A percentile compares a stretch with the other conserved stretches of the same genome.
phyloP scores from a whole-genome alignment of 2,329 filamentous ascomycete species.

The Neonectria hederae region DNA sequence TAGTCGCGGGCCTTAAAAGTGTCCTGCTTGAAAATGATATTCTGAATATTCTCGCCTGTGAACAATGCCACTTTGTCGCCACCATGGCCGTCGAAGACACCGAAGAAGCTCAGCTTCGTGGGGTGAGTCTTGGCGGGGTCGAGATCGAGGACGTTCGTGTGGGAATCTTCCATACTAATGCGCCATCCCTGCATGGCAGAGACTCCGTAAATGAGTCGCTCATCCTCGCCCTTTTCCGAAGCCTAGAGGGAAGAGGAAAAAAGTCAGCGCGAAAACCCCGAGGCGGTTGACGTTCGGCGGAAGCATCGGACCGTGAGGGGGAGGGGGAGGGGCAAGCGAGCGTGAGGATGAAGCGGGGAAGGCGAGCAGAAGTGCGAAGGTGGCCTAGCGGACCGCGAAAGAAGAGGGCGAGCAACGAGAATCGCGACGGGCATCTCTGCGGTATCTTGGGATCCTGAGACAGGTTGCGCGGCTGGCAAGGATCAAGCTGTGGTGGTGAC shows the following conservation, averaged over 20 bases:
- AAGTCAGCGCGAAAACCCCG: slow-evolving; percentile 40
- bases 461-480: slow-evolving; percentile 18
- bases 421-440: background rate
- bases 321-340: slow-evolving; percentile 13
- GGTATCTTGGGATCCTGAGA: slow-evolving; percentile 24
- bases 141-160: slow-evolving; percentile 89
- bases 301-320: slow-evolving; percentile 26
- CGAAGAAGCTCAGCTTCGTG: slow-evolving; percentile 90
- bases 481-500: slow-evolving; percentile 14
- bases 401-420: background rate
- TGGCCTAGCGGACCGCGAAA: slow-evolving; percentile 1
- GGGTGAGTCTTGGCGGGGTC: slow-evolving; percentile 70
- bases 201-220: slow-evolving; percentile 89
- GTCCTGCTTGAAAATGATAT: slow-evolving; percentile 94
- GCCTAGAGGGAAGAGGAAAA: slow-evolving; percentile 61
- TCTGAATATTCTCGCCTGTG: slow-evolving; percentile 90
- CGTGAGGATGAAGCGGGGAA: slow-evolving; percentile 23
- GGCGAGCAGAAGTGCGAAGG: slow-evolving; percentile 10
- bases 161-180: slow-evolving; percentile 99
- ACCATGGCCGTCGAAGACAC: slow-evolving; percentile 97
- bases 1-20: slow-evolving; percentile 91
- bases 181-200: slow-evolving; percentile 99
- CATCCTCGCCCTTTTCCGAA: slow-evolving; percentile 91
- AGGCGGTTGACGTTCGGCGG: slow-evolving; percentile 22
- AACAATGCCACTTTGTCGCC: slow-evolving; percentile 96